Evolutionary conservation across 2,329 filamentous ascomycete species (phyloP).

Genomic region (Tolypocladium capitatum): DNA sequence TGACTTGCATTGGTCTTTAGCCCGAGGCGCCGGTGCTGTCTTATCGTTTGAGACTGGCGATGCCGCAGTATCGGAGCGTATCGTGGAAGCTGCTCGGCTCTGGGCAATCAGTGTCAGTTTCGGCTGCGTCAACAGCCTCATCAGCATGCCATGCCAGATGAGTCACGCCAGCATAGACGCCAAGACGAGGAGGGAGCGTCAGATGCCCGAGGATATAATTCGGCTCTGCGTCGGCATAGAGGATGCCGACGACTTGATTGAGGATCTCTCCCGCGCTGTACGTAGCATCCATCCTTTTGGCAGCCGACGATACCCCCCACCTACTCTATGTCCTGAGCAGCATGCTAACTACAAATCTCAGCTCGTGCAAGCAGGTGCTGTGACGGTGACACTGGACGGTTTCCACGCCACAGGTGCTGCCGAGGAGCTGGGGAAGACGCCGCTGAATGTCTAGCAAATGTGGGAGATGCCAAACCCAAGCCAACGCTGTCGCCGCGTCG

Average conservation of each 20-base stretch:
- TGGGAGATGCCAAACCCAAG: not conserved
- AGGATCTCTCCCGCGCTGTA: slow-evolving; percentile 83
- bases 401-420: slow-evolving; percentile 49
- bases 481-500: not conserved
- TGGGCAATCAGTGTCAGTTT: slow-evolving; percentile 97
- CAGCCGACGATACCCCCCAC: not conserved
- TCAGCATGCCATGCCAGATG: slow-evolving; percentile 99
- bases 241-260: slow-evolving; percentile 79
- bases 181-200: slow-evolving; percentile 75
- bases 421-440: slow-evolving; percentile 18
- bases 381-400: slow-evolving; percentile 71
- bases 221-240: slow-evolving; percentile 93
- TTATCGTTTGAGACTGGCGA: slow-evolving; percentile 94
- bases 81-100: slow-evolving; percentile 82
- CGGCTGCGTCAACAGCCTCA: slow-evolving; percentile 94
- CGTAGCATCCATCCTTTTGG: slow-evolving; percentile 25
- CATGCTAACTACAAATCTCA: slow-evolving; percentile 16
- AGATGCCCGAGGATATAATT: slow-evolving; percentile 95
- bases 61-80: slow-evolving; percentile 68
- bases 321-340: not conserved
- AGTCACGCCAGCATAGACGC: slow-evolving; percentile 97
- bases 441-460: slow-evolving; percentile 7
- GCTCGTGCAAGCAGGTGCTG: slow-evolving; percentile 89
- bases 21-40: slow-evolving; percentile 84
- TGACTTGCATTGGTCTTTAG: slow-evolving; percentile 89